A percentile compares a stretch with the other conserved stretches of the same genome.
Evolutionary conservation across 331 rosid species (phyloP).

Genomic region (Cucumis variabilis): DNA sequence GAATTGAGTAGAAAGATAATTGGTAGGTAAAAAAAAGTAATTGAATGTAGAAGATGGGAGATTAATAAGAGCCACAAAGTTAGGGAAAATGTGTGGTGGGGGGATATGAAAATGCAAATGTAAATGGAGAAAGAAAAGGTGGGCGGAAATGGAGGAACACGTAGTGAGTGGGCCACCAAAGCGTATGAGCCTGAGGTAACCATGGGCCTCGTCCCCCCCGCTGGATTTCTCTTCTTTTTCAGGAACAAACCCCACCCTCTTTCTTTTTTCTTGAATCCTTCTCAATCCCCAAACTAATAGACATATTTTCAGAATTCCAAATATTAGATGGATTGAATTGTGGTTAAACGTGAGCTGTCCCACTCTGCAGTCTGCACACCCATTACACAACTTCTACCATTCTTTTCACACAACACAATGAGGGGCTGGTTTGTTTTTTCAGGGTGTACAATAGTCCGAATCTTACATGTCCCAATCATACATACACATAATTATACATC

Average conservation of each 20-base stretch:
- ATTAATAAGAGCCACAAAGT: neutral
- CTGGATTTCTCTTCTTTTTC: constrained; percentile 22
- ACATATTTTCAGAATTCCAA: no score
- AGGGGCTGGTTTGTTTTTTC: no score
- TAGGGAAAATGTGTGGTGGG: neutral
- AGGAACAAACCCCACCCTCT: neutral
- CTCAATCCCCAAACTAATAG: no score
- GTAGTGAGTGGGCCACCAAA: neutral
- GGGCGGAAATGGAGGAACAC: neutral
- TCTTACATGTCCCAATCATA: no score
- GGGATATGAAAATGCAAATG: neutral
- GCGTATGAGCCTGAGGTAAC: neutral
- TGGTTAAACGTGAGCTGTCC: no score
- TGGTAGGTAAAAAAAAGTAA: no score
- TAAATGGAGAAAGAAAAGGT: neutral
- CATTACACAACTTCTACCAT: no score
- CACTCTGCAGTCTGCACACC: no score
- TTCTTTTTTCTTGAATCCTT: neutral
- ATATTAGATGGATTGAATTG: no score
- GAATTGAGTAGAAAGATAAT: neutral
- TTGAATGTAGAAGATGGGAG: neutral
- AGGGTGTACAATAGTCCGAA: no score
- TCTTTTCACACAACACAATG: no score
- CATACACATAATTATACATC: no score
- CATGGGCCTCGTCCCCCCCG: constrained; percentile 20